phyloP scores from a whole-genome alignment of 2,329 filamentous ascomycete species.

The Venturia oleaginea region DNA sequence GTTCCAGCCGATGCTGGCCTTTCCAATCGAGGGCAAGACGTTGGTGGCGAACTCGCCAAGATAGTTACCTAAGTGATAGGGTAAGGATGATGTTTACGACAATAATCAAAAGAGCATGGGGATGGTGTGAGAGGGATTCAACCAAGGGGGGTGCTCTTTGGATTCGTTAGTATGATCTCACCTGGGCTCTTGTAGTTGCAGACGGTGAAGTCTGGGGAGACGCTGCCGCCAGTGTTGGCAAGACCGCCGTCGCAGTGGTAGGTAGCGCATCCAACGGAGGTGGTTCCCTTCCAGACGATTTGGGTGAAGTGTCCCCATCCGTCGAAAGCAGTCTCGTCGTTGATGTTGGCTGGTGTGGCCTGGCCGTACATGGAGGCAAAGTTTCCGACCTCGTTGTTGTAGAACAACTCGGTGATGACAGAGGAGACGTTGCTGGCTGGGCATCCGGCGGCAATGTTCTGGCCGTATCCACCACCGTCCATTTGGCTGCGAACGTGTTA shows the following conservation, averaged over 20 bases:
- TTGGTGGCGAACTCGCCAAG: slow-evolving; percentile 45
- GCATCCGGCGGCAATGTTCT: slow-evolving; percentile 76
- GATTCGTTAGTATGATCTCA: slow-evolving; percentile 34
- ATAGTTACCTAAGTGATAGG: slow-evolving; percentile 42
- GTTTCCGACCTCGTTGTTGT: slow-evolving; percentile 66
- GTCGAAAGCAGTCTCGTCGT: slow-evolving; percentile 42
- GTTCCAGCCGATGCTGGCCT: slow-evolving; percentile 27
- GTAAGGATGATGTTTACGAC: slow-evolving; percentile 13
- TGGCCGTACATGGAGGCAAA: slow-evolving; percentile 50
- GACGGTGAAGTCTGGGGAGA: slow-evolving; percentile 62
- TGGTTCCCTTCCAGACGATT: slow-evolving; percentile 60
- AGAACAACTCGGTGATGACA: slow-evolving; percentile 77
- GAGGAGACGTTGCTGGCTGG: slow-evolving; percentile 49
- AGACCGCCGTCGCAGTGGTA: slow-evolving; percentile 43
- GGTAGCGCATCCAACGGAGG: slow-evolving; percentile 53
- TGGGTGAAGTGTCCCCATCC: slow-evolving; percentile 68
- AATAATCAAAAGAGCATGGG: slow-evolving; percentile 6
- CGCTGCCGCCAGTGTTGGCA: slow-evolving; percentile 31
- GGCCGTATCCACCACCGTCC: slow-evolving; percentile 63
- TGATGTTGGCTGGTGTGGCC: slow-evolving; percentile 48
- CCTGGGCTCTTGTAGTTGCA: slow-evolving; percentile 78
- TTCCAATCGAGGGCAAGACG: slow-evolving; percentile 35
- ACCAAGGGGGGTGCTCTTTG: not conserved
- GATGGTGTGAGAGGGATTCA: not conserved
- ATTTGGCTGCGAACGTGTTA: slow-evolving; percentile 33